A percentile compares a stretch with the other conserved stretches of the same genome.
Evolutionary conservation across 768 basidiomycete species (phyloP).

Genomic region (Boletus rubroflammeus): DNA sequence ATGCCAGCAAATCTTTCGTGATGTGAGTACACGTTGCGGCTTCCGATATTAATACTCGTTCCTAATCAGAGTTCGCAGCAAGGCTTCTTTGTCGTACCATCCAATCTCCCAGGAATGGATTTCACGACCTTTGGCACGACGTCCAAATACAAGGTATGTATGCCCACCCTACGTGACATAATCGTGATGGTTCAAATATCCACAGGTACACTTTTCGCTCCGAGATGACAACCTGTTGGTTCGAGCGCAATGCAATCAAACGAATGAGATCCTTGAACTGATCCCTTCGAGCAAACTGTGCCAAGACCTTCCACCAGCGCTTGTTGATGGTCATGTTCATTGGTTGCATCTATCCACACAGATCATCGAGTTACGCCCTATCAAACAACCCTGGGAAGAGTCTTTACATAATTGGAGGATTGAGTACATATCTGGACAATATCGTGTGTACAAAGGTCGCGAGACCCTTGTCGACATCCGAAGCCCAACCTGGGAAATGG

Average conservation of each 20-base stretch:
- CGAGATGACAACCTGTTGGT: conserved; percentile 6
- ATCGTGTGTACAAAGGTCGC: background rate
- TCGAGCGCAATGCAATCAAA: background rate
- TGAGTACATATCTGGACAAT: background rate
- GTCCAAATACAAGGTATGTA: conserved; percentile 2
- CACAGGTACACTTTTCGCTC: conserved; percentile 17
- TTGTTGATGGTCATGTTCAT: conserved; percentile 13
- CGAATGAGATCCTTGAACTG: conserved; percentile 12
- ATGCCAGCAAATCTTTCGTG: conserved; percentile 1
- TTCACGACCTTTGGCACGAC: background rate
- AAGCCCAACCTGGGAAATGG: conserved; percentile 20
- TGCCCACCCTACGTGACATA: too few species aligned
- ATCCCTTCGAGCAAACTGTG: conserved; percentile 12
- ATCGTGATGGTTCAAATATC: background rate
- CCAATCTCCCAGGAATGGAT: background rate
- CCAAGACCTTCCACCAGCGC: conserved; percentile 18
- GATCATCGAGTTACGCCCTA: conserved; percentile 23
- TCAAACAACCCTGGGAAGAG: conserved; percentile 14
- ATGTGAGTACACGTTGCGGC: background rate
- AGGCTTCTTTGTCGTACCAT: background rate
- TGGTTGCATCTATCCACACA: conserved; percentile 21
- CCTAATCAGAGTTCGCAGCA: background rate
- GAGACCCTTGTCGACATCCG: conserved; percentile 19
- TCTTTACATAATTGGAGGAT: conserved; percentile 22
- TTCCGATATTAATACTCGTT: background rate